These are phyloP conservation scores for Saturnispora sekii DNA, from an alignment of 805 yeast species.

Conservation along the genomic window DNA sequence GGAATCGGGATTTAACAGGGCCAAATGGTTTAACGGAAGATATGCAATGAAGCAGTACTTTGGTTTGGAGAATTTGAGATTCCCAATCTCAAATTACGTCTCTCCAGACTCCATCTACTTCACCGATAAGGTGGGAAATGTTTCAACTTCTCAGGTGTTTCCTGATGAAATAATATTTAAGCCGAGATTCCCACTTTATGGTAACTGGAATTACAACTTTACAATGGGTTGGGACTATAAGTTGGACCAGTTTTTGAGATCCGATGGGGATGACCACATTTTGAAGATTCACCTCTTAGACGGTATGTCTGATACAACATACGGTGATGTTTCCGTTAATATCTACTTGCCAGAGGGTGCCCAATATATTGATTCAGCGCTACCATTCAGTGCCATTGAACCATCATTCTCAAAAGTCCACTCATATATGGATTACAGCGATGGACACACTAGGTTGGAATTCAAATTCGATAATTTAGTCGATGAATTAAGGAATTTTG, in stretches of 20 bases:
- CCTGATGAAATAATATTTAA: conserved; percentile 44
- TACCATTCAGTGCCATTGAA: conserved; percentile 40
- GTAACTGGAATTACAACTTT: conserved; percentile 93
- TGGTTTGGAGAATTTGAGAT: conserved; percentile 51
- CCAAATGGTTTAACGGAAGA: conserved; percentile 59
- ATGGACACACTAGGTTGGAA: conserved; percentile 71
- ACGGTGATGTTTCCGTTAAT: conserved; percentile 46
- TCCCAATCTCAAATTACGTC: conserved; percentile 41
- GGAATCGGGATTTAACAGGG: conserved; percentile 65
- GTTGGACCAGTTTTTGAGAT: conserved; percentile 43
- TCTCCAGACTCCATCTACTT: conserved; percentile 53
- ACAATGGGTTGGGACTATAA: conserved; percentile 87
- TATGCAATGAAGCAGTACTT: conserved; percentile 42
- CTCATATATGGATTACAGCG: conserved; percentile 62
- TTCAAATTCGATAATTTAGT: conserved; percentile 51
- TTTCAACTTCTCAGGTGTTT: conserved; percentile 56
- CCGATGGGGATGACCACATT: conserved; percentile 41
- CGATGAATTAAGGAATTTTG: conserved; percentile 53
- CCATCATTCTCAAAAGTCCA: conserved; percentile 22
- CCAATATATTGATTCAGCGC: conserved; percentile 40
- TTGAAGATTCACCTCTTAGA: conserved; percentile 62
- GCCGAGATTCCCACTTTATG: conserved; percentile 92
- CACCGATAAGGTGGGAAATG: conserved; percentile 89
- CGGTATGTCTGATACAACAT: conserved; percentile 62
- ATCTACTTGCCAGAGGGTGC: conserved; percentile 88